Percentiles rank a stretch among this genome's conserved stretches.
Evolutionary conservation across 2,329 filamentous ascomycete genomes (phyloP).

Genomic region (Periconia sp.): DNA sequence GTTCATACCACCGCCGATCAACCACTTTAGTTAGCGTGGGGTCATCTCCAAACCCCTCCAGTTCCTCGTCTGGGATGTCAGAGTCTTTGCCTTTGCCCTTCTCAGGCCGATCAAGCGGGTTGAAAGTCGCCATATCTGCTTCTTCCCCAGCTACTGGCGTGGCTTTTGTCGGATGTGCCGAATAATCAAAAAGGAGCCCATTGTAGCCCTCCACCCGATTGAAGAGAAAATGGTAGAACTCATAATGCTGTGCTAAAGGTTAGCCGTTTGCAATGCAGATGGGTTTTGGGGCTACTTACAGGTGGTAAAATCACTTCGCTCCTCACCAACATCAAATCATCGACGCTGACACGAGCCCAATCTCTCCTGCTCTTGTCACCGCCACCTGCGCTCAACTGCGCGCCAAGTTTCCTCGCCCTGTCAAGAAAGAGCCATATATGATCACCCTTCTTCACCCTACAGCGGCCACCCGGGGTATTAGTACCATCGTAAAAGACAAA

Average conservation of each 20-base stretch:
- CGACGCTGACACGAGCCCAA: conserved; percentile 92
- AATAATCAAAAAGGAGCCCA: conserved; percentile 78
- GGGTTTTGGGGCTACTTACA: conserved; percentile 55
- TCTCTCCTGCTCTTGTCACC: conserved; percentile 69
- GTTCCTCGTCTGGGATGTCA: conserved; percentile 48
- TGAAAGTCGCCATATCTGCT: conserved; percentile 34
- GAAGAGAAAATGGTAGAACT: conserved; percentile 95
- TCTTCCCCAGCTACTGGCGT: conserved; percentile 33
- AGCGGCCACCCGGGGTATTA: conserved; percentile 80
- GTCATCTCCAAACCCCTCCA: conserved; percentile 78
- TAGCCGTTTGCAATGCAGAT: conserved; percentile 5
- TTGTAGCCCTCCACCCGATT: conserved; percentile 79
- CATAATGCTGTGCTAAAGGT: conserved; percentile 71
- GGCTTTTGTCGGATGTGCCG: conserved; percentile 50
- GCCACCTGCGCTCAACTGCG: conserved; percentile 73
- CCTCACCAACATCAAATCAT: conserved; percentile 91
- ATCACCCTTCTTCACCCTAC: conserved; percentile 90
- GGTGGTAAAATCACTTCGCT: conserved; percentile 92
- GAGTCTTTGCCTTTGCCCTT: conserved; percentile 40
- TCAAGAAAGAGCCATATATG: conserved; percentile 92
- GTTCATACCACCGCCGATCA: conserved; percentile 93
- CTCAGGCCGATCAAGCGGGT: conserved; percentile 44
- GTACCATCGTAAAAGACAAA: conserved; percentile 98
- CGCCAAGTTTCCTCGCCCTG: conserved; percentile 85
- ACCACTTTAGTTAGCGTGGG: conserved; percentile 87